phyloP scores from a whole-genome alignment of 2,329 filamentous ascomycete genomes.

The Phaeosphaeriaceae sp. region DNA sequence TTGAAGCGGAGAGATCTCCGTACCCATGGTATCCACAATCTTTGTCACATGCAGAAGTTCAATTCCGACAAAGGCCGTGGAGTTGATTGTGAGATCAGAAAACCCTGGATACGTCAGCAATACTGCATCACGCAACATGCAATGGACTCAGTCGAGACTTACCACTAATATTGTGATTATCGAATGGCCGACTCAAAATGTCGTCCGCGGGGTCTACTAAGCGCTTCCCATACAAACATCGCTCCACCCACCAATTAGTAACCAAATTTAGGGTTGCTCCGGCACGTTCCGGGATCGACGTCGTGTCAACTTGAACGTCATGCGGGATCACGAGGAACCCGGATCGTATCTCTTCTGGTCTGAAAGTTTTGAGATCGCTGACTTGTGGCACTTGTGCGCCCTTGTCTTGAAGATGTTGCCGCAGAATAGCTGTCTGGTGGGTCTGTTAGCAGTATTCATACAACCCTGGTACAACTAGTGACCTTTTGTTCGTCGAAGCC shows the following conservation, averaged over 20 bases:
- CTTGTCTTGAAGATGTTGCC: constrained; percentile 41
- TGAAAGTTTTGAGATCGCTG: constrained; percentile 31
- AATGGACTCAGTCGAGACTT: constrained; percentile 14
- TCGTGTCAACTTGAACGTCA: constrained; percentile 45
- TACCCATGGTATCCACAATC: constrained; percentile 73
- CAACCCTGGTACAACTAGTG: constrained; percentile 7
- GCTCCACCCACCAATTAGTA: constrained; percentile 94
- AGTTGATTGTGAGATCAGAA: constrained; percentile 73
- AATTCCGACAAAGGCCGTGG: constrained; percentile 82
- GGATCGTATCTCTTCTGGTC: constrained; percentile 35
- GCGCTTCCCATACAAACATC: constrained; percentile 78
- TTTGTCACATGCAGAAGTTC: constrained; percentile 86
- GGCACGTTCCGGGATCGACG: constrained; percentile 44
- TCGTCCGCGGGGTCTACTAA: constrained; percentile 74
- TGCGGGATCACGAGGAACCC: constrained; percentile 56
- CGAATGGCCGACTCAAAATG: constrained; percentile 79
- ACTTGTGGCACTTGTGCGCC: constrained; percentile 42
- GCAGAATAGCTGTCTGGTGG: constrained; percentile 42
- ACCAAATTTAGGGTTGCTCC: constrained; percentile 55
- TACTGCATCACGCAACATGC: constrained; percentile 7
- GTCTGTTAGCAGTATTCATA: constrained; percentile 27
- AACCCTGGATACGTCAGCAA: constrained; percentile 61
- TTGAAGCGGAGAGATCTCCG: constrained; percentile 20
- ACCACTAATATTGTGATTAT: constrained; percentile 70
- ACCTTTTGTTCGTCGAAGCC: constrained; percentile 55